Evolutionary conservation across 2,329 filamentous ascomycete species (phyloP).

Genomic region (Amesomyces nigricolor): DNA sequence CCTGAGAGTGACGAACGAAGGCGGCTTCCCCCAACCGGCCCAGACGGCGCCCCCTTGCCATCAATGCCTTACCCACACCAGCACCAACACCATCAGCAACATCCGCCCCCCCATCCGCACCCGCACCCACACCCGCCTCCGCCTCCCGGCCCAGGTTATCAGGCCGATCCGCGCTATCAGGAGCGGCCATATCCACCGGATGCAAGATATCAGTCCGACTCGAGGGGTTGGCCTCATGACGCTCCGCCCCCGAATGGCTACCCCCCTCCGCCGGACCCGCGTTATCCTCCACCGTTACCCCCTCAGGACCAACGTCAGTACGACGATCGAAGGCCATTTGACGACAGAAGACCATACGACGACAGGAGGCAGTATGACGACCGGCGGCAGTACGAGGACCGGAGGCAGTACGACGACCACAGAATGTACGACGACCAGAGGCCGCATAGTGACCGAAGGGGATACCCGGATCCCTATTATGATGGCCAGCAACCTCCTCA

Average conservation of each 20-base stretch:
- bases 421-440: conserved; percentile 19
- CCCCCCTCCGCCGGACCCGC: conserved; percentile 21
- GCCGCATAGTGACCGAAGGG: conserved; percentile 15
- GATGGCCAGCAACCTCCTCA: conserved; percentile 16
- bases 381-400: conserved; percentile 18
- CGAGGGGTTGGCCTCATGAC: conserved; percentile 22
- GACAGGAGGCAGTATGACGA: conserved; percentile 19
- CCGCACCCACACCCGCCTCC: conserved; percentile 16
- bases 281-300: conserved; percentile 18
- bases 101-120: conserved; percentile 32
- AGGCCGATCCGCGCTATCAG: conserved; percentile 15
- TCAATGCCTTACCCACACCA: conserved; percentile 41
- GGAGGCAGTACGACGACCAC: conserved; percentile 15
- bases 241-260: conserved; percentile 37
- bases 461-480: conserved; percentile 23
- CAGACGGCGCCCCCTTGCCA: conserved; percentile 41
- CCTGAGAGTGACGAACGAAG: conserved; percentile 38
- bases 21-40: conserved; percentile 27
- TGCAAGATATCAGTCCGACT: conserved; percentile 21
- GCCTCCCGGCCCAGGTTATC: conserved; percentile 24
- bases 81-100: no score
- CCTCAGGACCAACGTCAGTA: conserved; percentile 15
- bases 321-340: conserved; percentile 20
- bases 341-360: conserved; percentile 17
- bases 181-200: conserved; percentile 30